These are phyloP conservation scores for Raphanus sativus DNA, from an alignment of 345 rosid species.

Conservation along the genomic window DNA sequence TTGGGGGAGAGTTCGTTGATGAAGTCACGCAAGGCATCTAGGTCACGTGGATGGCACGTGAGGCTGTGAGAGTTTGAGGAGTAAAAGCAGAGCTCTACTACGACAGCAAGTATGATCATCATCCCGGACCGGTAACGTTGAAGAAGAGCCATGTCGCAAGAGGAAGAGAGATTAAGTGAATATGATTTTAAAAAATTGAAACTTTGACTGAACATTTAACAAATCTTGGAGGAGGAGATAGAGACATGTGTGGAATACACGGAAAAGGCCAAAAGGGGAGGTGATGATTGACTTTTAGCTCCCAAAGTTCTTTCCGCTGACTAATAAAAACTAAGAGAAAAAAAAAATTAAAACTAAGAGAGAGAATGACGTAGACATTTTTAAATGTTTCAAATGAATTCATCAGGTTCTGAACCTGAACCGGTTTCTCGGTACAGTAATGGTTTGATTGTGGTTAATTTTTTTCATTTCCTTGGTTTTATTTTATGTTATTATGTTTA, in stretches of 20 bases:
- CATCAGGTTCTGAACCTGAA: too few relatives aligned
- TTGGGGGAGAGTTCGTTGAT: conserved; percentile 30
- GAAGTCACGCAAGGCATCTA: conserved; percentile 47
- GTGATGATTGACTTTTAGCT: too few relatives aligned
- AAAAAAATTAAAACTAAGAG: too few relatives aligned
- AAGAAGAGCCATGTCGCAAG: conserved; percentile 42
- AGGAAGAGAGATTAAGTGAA: background rate
- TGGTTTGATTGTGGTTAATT: too few relatives aligned
- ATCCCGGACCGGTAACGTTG: conserved; percentile 30
- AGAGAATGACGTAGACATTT: too few relatives aligned
- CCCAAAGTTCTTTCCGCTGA: too few relatives aligned
- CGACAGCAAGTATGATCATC: conserved; percentile 23
- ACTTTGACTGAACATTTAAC: background rate
- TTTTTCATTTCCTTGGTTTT: too few relatives aligned
- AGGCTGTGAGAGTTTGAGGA: conserved; percentile 37
- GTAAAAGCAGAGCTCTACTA: conserved; percentile 36
- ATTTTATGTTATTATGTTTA: too few relatives aligned
- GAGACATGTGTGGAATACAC: background rate
- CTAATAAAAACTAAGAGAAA: too few relatives aligned
- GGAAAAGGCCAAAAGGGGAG: background rate
- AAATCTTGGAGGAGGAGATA: background rate
- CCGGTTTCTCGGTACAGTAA: too few relatives aligned
- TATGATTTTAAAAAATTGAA: background rate
- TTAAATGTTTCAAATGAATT: too few relatives aligned
- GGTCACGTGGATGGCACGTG: conserved; percentile 53